phyloP scores from a whole-genome alignment of 257 asterid species.

The Anisodus tanguticus region DNA sequence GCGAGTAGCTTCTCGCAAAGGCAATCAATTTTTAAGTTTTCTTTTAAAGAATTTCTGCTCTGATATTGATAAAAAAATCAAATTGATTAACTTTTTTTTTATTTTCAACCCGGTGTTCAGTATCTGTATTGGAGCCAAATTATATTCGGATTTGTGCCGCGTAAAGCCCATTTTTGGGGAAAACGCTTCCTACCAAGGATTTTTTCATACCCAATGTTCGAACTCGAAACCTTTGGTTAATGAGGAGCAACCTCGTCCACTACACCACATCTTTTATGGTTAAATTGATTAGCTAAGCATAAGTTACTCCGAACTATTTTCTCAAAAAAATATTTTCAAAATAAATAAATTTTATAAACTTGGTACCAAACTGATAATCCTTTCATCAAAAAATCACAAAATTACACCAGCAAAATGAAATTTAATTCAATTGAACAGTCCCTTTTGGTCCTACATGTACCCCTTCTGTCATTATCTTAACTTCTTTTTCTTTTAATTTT shows the following conservation, averaged over 20 bases:
- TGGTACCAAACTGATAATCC: neutral
- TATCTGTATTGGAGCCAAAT: too few species aligned
- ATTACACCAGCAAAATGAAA: neutral
- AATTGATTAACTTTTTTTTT: too few species aligned
- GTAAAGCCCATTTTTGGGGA: too few species aligned
- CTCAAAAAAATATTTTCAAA: neutral
- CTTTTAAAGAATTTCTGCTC: neutral
- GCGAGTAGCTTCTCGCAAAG: too few species aligned
- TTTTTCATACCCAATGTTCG: too few species aligned
- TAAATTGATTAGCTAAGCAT: neutral
- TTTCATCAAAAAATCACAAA: neutral
- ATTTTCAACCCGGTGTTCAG: too few species aligned
- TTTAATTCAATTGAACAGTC: neutral
- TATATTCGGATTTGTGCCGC: too few species aligned
- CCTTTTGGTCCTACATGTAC: slow-evolving; percentile 17
- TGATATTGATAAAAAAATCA: neutral
- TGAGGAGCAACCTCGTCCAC: too few species aligned
- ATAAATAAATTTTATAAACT: neutral
- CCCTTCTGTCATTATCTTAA: neutral
- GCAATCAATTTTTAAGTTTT: neutral
- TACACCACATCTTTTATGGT: too few species aligned
- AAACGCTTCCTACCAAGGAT: too few species aligned
- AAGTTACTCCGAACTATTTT: too few species aligned
- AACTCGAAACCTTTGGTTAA: too few species aligned
- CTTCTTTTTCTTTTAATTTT: neutral